Conservation (phyloP, 1,139 yeast species). For the Hemisphaericaspora lyxosophila region DNA sequence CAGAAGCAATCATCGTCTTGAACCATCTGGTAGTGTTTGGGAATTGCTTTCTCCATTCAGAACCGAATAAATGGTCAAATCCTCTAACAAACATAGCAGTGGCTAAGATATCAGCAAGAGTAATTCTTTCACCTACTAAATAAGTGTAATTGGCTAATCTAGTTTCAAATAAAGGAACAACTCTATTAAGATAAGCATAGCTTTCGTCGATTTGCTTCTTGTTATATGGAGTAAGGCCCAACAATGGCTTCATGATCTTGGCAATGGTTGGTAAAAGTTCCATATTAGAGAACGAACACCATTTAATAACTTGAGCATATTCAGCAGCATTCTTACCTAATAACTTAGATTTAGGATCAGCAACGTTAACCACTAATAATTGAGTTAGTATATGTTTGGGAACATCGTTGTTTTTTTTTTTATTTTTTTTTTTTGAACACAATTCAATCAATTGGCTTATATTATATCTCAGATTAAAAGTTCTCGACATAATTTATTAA, state of each 20-base stretch:
- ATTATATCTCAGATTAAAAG: slow-evolving; percentile 41
- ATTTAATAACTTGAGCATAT: slow-evolving; percentile 71
- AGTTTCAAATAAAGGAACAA: slow-evolving; percentile 53
- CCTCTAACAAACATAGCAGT: slow-evolving; percentile 64
- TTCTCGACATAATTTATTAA: slow-evolving; percentile 78
- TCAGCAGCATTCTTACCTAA: slow-evolving; percentile 68
- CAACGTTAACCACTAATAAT: slow-evolving; percentile 29
- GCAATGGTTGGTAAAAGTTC: slow-evolving; percentile 57
- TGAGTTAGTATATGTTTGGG: slow-evolving; percentile 20
- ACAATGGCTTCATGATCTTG: slow-evolving; percentile 33
- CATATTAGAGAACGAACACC: slow-evolving; percentile 78
- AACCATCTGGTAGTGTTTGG: slow-evolving; percentile 87
- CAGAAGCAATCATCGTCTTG: slow-evolving; percentile 63
- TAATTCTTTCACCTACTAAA: slow-evolving; percentile 87
- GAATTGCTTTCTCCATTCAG: slow-evolving; percentile 71
- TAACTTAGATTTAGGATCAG: slow-evolving; percentile 36
- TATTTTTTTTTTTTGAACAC: too few relatives aligned
- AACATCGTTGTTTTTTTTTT: not conserved
- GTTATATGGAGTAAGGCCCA: slow-evolving; percentile 59
- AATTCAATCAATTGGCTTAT: not conserved
- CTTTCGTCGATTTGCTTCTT: slow-evolving; percentile 71
- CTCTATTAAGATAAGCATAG: slow-evolving; percentile 35
- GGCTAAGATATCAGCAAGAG: slow-evolving; percentile 79
- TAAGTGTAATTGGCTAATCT: slow-evolving; percentile 77
- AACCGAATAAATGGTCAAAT: slow-evolving; percentile 67